These are phyloP conservation scores for Ricinus communis DNA, from an alignment of 345 rosid genomes.

Conservation along the genomic window DNA sequence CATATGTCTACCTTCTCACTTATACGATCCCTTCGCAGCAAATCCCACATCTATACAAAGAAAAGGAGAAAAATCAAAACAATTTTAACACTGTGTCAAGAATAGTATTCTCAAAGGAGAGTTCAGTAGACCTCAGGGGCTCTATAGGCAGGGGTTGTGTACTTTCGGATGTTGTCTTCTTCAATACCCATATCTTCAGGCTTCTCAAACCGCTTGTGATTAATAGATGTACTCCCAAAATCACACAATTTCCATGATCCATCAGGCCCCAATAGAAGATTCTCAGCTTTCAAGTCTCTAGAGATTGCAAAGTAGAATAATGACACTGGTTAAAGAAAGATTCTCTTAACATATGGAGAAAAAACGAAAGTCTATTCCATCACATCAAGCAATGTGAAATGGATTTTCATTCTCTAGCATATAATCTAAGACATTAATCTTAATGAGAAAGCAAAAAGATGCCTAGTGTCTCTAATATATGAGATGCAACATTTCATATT, in stretches of 20 bases:
- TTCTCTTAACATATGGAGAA: background rate
- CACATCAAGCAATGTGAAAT: no score
- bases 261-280: conserved; percentile 74
- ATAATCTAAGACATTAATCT: no score
- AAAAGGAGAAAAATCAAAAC: conserved; percentile 31
- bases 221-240: conserved; percentile 90
- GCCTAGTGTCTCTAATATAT: no score
- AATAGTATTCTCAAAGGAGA: conserved; percentile 17
- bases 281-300: conserved; percentile 98
- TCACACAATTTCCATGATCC: conserved; percentile 92
- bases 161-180: conserved; percentile 94
- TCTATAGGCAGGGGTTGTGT: conserved; percentile 96
- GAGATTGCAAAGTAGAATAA: conserved; percentile 18
- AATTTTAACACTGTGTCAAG: conserved; percentile 28
- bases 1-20: conserved; percentile 96
- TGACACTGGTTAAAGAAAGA: background rate
- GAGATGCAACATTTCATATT: no score
- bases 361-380: no score
- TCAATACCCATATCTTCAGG: conserved; percentile 99
- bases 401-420: no score
- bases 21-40: conserved; percentile 80
- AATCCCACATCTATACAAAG: conserved; percentile 91
- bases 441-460: no score
- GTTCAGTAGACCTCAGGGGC: conserved; percentile 84
- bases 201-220: conserved; percentile 89